Evolutionary conservation across 2,329 filamentous ascomycete species (phyloP).

Genomic region (Ceratocystis albifundus): DNA sequence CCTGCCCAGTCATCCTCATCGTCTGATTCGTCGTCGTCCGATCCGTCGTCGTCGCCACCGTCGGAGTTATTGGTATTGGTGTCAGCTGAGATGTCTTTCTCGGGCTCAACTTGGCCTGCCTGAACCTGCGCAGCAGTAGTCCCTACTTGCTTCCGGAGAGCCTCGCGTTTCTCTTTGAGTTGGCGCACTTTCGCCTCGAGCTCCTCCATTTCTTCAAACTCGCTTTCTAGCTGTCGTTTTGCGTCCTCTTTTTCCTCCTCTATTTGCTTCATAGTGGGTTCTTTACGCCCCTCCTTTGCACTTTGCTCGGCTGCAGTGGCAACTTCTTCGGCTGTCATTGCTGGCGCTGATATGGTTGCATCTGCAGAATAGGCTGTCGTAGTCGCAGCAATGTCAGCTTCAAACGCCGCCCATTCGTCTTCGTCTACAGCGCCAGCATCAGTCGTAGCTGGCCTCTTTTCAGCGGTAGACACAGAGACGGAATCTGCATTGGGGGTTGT

Average conservation of each 20-base stretch:
- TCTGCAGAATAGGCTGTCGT: conserved; percentile 31
- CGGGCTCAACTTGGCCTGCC: conserved; percentile 24
- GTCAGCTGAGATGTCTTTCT: conserved; percentile 25
- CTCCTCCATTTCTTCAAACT: conserved; percentile 74
- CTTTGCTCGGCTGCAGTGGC: conserved; percentile 45
- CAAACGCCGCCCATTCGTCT: conserved; percentile 76
- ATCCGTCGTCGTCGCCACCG: conserved; percentile 27
- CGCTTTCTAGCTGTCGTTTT: conserved; percentile 57
- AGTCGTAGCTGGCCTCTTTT: conserved; percentile 8
- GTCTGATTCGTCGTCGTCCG: conserved; percentile 41
- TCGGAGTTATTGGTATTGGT: neutral
- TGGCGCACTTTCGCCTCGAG: conserved; percentile 59
- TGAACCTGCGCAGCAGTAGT: conserved; percentile 27
- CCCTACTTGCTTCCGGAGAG: conserved; percentile 38
- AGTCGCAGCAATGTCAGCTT: conserved; percentile 59
- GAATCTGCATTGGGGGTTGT: conserved; percentile 12
- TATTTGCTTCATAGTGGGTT: conserved; percentile 41
- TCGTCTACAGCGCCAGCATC: conserved; percentile 43
- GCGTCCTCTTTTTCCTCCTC: conserved; percentile 67
- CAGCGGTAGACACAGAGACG: neutral
- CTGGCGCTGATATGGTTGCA: conserved; percentile 57
- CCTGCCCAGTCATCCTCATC: conserved; percentile 47
- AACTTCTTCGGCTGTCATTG: conserved; percentile 52
- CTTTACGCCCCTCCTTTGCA: conserved; percentile 40
- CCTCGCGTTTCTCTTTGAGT: conserved; percentile 60